Evolutionary conservation across 495 filamentous ascomycete species (phyloP), one percentile per base, ranked within the genome.

Genomic region (Niebla homalea): DNA sequence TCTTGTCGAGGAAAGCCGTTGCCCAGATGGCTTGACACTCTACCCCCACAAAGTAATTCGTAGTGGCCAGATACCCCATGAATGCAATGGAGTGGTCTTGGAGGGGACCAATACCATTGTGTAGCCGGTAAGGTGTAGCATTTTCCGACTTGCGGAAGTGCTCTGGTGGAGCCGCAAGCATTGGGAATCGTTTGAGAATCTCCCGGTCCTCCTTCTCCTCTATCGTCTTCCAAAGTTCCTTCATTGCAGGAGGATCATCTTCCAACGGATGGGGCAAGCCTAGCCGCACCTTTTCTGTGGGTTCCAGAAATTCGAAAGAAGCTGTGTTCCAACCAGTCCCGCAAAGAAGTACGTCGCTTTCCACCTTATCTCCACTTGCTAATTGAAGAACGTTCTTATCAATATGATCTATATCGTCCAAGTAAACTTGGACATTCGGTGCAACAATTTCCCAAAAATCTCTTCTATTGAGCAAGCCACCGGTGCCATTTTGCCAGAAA

Each of bases 1-100:
- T 60, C 22, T 60, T 56, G 49, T 73, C 69, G 14, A 69, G 58
- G 39, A 57, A 66, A 10, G 67, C 68, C 15, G 65, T 66, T 16
- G 67, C 66, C 63, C 66, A 73, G 14, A 70, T 63, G 8, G 69
- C 57, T 53, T 73, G 71, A n/a, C 59, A 61, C 54, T 70, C 66
- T 36, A 64, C 66, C 8, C 52, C 62, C 49, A 58, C 59, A 53
- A 69, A 69, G 38, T 61, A 54, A 41, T 70, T 70, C 3, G 58
- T 51, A 11, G 67, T 45, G 8, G 52, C 36, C 15, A 59, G 41
- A 29, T 64, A 50, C n/a, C 69, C 63, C 18, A 74, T 53, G 49
- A 74, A 71, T 16, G 59, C 61, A 36, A 73, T 71, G 4, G 51
- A 48, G 8, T 22, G 15, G 19, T 45, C 42, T 10, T 26, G 36